Base-by-base conservation (phyloP, 176 grass and related monocot genomes). In the Echinochloa phyllopogon region DNA sequence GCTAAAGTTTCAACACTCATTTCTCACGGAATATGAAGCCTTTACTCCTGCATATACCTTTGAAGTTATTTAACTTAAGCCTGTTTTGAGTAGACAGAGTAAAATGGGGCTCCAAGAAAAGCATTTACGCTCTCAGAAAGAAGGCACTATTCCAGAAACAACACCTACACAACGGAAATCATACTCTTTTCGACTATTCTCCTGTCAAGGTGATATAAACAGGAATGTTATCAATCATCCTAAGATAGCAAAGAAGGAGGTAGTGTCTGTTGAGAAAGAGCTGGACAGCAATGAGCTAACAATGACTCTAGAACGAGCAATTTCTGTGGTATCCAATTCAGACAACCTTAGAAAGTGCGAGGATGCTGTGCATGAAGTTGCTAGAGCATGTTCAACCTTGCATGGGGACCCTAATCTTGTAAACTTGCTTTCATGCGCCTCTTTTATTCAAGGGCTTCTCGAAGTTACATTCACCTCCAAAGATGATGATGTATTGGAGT, bases 1-100 rank as follows among this genome's bases (percentile, higher is more conserved):
- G 82, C 40, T n/a, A 76, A 11, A 5, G 68, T 73, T 78, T 38
- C 40, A 69, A 15, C 44, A 25, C 18, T 82, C 64, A 51, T 82
- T 69, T 75, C 8, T 63, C 3, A 68, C 0, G 6, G 14, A 77
- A 53, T 14, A 8, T 53, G 23, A 76, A 71, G 69, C 77, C 2
- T 76, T 80, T 48, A 39, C 23, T 72, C 15, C 7, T 8, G 18
- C 67, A 71, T 77, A 57, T 79, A 36, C 10, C 13, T 73, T 67
- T 86, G 41, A 66, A 66, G 66, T 78, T 82, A 53, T 49, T 90
- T 82, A 90, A 87, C 85, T 87, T 84, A 59, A 71, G 51, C 80
- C 73, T 87, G 86, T 99, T 98, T 84, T 99, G 93, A 89, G 90
- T 99, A 99, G 96, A 99, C 96, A 99, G 96, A 91, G 90, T 89